Base-by-base conservation (phyloP, 306 rosid species). In the Echinosophora koreensis region DNA sequence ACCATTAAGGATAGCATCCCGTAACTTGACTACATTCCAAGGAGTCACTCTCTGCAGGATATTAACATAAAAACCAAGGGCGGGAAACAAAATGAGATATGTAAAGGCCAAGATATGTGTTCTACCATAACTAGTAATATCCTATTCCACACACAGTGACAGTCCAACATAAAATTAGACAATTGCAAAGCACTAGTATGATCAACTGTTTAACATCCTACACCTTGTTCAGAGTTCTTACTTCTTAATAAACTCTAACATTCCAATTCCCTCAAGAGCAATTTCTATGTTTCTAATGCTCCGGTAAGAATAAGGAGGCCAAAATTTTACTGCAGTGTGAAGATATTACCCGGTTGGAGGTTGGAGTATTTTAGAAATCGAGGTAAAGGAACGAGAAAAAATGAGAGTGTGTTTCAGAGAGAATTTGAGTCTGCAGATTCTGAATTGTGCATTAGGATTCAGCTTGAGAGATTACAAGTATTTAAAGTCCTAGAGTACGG, bases 11-110 rank as follows among this genome's bases (percentile, higher is more conserved):
- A 94, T 69, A 56, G 97, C 91, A 54, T 88, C 83, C 83, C 95
- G 89, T 79, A 94, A 79, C 81, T 85, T 83, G 17, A 9, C 82
- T 56, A 82, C 95, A 86, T 94, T 94, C 97, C 97, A 92, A 11
- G 93, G 92, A 50, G 97, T 92, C 75, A 92, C 97, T 82, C 97
- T 89, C 98, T 94, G 85, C 77, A 88, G 22, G 54, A 76, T 60
- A 69, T 68, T 52, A 32, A 72, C 54, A 47, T n/a, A 52, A 67
- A 77, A 60, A 8, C 2, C 66, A 59, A 46, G 38, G 79, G 16
- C 42, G 38, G 37, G 55, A 74, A 84, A 70, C 70, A 75, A 79
- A 78, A 57, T 70, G 65, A 79, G 66, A 69, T 42, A 71, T 50
- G 50, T 15, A 41, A 28, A 54, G n/a, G 8, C 41, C 44, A 50